Evolutionary conservation across 2,329 filamentous ascomycete species (phyloP), one percentile per base, ranked within the genome.

Genomic region (Elsinoe perseae): DNA sequence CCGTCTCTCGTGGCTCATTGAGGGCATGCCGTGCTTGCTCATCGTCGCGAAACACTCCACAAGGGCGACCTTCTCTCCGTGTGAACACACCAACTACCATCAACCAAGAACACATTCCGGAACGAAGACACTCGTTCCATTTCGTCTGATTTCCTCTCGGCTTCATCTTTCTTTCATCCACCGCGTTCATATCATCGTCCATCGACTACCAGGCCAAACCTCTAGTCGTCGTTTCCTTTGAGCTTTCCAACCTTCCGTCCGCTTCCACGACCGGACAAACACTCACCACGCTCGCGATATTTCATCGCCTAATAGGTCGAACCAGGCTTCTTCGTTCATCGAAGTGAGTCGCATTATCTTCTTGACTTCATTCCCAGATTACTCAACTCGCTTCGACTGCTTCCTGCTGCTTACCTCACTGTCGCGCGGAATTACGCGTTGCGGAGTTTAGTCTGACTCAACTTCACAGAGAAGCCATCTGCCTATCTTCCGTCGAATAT

Each of bases 401-500:
- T 38, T 25, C 30, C 48, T 38, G 48, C 30, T 38, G 48, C 48
- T 38, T 27, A 28, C 21, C 27, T 28, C 18, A 32, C 48, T 52
- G 28, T 23, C 20, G 20, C 30, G 20, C 32, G 14, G 18, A 28
- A 9, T 52, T n/a, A 52, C 48, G 48, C 48, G 48, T 52, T 36
- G 28, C 18, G n/a, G 48, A 34, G 48, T 30, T 25, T 55, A 54
- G 53, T 50, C 57, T 58, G 54, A 58, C 54, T 54, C 52, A 59
- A 56, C 48, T 32, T 50, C 48, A 57, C 59, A 70, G 68, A 67
- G 65, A 69, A 70, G 68, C 67, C 63, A 58, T 59, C 61, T 58
- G 59, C 58, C 60, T 58, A 58, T 61, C 53, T 57, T 58, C 56
- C 57, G 23, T 52, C 53, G 36, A 50, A 23, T 60, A 70, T 70